A percentile compares a stretch with the other conserved stretches of the same genome.
Conservation (phyloP, 106 monocot species). For the Vanilla planifolia region DNA sequence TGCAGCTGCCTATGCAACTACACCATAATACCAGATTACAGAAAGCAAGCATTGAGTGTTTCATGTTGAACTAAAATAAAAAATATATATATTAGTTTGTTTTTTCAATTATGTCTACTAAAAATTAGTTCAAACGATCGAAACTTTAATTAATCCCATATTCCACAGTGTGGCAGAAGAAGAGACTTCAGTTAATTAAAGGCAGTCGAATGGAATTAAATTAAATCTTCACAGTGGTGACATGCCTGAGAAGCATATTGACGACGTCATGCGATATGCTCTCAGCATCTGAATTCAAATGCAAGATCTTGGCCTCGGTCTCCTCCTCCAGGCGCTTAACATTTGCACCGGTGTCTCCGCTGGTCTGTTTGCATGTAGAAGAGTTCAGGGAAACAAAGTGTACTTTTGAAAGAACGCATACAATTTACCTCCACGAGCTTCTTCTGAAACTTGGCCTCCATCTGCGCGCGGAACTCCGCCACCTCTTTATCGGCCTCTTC, state of each 20-base stretch:
- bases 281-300: conserved; percentile 37
- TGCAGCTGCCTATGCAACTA: no score
- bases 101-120: no score
- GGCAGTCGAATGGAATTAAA: no score
- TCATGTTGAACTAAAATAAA: no score
- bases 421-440: conserved; percentile 47
- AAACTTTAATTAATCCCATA: no score
- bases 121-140: no score
- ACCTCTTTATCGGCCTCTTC: conserved; percentile 86
- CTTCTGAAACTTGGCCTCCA: conserved; percentile 74
- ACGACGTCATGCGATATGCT: conserved; percentile 61
- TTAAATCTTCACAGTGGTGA: conserved; percentile 50
- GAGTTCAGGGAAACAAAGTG: neutral
- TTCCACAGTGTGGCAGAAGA: no score
- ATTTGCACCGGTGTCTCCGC: conserved; percentile 81
- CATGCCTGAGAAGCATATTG: conserved; percentile 74
- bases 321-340: conserved; percentile 74
- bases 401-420: neutral
- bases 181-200: no score
- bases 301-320: conserved; percentile 48
- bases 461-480: conserved; percentile 62
- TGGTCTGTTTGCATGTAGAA: conserved; percentile 59
- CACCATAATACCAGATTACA: no score
- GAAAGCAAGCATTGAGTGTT: no score
- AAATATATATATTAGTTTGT: no score